Base-by-base conservation (phyloP, 1,284 basidiomycete genomes). In the Fomitopsis pinicola region DNA sequence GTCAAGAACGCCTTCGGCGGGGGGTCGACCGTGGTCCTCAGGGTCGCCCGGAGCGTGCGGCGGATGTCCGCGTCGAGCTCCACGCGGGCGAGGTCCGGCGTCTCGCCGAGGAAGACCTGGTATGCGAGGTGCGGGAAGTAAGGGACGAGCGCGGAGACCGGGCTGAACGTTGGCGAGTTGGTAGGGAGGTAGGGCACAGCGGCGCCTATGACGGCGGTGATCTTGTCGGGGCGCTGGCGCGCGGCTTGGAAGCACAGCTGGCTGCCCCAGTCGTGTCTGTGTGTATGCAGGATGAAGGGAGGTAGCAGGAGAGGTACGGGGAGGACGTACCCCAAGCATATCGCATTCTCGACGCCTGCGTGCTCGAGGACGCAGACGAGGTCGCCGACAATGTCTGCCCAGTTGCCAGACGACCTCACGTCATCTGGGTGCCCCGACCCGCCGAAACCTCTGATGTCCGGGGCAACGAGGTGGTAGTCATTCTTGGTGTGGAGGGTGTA, bases 221-320 rank as follows among this genome's bases (percentile, higher is more conserved):
- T 81, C 1, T 85, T 69, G 63, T 89, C 86, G 0, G 87, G 88
- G 22, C 87, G 76, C 73, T 80, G 77, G 12, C 87, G 80, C 1
- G 83, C 86, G 15, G 85, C 83, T 70, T 89, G 85, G 67, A 84
- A 86, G 67, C 88, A 91, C 2, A 83, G 66, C 59, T 82, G 79
- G 2, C 85, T 76, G 42, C 89, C 88, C 89, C 88, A 90, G 64
- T 91, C 89, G 65, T 91, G 88, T 9, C 88, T 88, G 45, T 8
- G 42, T 36, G 38, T 40, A 40, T 40, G 38, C 12, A 10, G 61
- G 57, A 12, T 62, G 19, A 42, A 42, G 17, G 15, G 7, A 36
- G 10, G 42, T 33, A n/a, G 9, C n/a, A 48, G 38, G 40, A 17
- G 26, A 44, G 44, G 40, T 36, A 42, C 8, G 15, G 46, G 22